These are phyloP conservation scores for Salix exigua DNA, from an alignment of 345 rosid genomes.

Conservation along the genomic window DNA sequence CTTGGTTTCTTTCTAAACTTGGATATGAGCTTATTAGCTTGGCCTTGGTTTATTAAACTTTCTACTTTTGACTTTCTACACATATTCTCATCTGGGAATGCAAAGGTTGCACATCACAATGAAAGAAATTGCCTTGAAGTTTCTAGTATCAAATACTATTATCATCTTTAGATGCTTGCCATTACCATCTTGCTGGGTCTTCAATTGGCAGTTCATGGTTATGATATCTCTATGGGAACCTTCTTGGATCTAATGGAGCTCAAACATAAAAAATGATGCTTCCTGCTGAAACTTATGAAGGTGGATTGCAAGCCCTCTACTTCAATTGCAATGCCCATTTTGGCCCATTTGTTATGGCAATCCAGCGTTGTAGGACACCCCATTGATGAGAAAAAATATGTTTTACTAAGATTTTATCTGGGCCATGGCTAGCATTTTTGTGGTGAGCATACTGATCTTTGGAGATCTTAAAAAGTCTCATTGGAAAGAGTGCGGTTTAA, in stretches of 20 bases:
- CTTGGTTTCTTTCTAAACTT: background rate
- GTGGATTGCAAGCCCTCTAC: background rate
- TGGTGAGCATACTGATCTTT: background rate
- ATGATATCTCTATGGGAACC: background rate
- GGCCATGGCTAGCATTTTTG: background rate
- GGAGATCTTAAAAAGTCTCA: background rate
- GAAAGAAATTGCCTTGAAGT: background rate
- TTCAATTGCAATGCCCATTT: background rate
- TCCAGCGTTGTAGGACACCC: background rate
- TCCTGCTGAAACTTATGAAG: background rate
- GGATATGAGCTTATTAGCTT: background rate
- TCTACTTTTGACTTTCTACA: background rate
- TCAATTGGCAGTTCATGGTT: background rate
- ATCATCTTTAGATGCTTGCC: background rate
- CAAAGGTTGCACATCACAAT: background rate
- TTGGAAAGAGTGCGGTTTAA: background rate
- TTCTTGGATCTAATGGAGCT: background rate
- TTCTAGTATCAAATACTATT: background rate
- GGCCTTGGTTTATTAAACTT: background rate
- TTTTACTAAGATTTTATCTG: background rate
- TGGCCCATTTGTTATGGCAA: background rate
- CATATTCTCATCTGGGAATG: background rate
- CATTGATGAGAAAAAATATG: background rate
- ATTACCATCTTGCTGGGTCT: background rate
- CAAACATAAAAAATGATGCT: background rate